phyloP scores from a whole-genome alignment of 345 rosid species.

The Lepidium didymum region DNA sequence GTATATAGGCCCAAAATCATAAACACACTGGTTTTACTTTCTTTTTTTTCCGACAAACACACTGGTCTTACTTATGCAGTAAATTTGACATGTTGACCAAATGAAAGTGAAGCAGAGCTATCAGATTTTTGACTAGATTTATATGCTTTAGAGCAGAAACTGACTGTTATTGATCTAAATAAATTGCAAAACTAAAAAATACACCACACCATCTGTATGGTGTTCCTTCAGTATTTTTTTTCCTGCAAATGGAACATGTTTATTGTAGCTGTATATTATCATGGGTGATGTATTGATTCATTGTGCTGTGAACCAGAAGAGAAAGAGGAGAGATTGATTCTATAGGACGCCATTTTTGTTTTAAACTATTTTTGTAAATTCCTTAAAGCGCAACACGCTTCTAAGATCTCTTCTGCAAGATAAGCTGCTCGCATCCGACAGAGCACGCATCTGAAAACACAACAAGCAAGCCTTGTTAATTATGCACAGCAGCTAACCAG shows the following conservation, averaged over 20 bases:
- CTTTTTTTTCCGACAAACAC: too few relatives aligned
- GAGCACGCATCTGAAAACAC: constrained; percentile 61
- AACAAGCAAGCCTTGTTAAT: background rate
- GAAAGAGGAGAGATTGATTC: background rate
- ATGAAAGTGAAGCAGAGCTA: background rate
- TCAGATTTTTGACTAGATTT: background rate
- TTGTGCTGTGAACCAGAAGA: background rate
- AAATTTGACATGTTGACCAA: background rate
- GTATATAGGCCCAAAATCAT: background rate
- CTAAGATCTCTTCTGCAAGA: constrained; percentile 64
- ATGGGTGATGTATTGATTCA: background rate
- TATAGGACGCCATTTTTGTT: background rate
- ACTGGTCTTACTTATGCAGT: background rate
- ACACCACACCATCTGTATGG: background rate
- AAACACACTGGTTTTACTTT: background rate
- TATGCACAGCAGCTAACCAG: background rate
- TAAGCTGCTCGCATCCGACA: constrained; percentile 86
- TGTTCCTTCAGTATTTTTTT: background rate
- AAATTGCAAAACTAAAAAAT: background rate
- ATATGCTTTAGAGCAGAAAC: background rate
- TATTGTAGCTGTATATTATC: background rate
- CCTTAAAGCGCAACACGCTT: constrained; percentile 65
- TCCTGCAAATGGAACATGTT: background rate
- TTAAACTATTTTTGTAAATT: background rate
- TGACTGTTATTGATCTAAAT: too few relatives aligned